Percentiles rank a stretch among this genome's conserved stretches.
phyloP scores from a whole-genome alignment of 2,329 filamentous ascomycete species.

The Ophiostoma sp. region DNA sequence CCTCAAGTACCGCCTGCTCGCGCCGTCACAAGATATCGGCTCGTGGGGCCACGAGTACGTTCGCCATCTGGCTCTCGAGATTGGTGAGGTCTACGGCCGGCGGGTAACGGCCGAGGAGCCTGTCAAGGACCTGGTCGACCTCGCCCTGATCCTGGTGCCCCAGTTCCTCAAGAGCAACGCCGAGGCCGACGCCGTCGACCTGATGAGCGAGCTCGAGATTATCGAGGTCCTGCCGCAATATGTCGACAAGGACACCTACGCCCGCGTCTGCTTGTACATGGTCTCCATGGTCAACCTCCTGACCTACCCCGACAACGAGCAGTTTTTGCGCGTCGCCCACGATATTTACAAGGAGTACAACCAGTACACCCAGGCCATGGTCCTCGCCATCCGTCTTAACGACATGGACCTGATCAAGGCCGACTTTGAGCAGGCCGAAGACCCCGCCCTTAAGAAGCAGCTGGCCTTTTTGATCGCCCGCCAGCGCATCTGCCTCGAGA shows the following conservation, averaged over 20 bases:
- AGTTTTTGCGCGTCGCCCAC: slow-evolving; percentile 90
- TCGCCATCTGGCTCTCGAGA: slow-evolving; percentile 90
- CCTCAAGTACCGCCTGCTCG: slow-evolving; percentile 88
- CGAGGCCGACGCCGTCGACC: slow-evolving; percentile 94
- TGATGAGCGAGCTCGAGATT: slow-evolving; percentile 96
- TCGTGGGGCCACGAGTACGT: slow-evolving; percentile 99
- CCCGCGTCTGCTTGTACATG: slow-evolving; percentile 94
- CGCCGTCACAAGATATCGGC: slow-evolving; percentile 86
- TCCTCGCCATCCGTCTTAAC: slow-evolving; percentile 90
- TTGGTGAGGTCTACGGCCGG: slow-evolving; percentile 90
- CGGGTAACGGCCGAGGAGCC: slow-evolving; percentile 82
- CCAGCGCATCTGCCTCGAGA: slow-evolving; percentile 78
- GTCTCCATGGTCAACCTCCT: slow-evolving; percentile 98
- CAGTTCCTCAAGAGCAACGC: slow-evolving; percentile 97
- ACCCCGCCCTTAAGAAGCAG: slow-evolving; percentile 85
- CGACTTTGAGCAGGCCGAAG: slow-evolving; percentile 77
- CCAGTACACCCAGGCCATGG: slow-evolving; percentile 89
- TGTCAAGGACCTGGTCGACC: slow-evolving; percentile 78
- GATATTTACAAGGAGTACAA: slow-evolving; percentile 92
- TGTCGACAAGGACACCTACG: slow-evolving; percentile 90
- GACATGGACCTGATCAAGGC: slow-evolving; percentile 76
- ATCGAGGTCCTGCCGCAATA: slow-evolving; percentile 89
- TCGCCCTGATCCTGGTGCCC: slow-evolving; percentile 82
- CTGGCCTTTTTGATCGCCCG: slow-evolving; percentile 89
- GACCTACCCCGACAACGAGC: slow-evolving; percentile 95